Conservation (phyloP, 352 stramenopile genomes). For the Phytopythium oedochilum region DNA sequence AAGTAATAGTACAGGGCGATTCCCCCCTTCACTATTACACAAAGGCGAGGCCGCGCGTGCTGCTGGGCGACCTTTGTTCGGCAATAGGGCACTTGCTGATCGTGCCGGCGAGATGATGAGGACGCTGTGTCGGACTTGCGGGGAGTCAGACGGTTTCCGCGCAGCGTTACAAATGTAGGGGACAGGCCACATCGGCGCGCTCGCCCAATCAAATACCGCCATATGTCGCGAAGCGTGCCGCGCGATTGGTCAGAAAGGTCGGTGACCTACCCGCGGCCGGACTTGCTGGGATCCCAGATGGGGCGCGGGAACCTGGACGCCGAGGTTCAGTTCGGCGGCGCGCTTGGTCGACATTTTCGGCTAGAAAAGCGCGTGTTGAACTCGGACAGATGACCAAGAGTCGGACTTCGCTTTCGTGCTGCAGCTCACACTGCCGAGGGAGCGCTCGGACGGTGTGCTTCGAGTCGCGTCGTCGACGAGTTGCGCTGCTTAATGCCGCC, state of each 20-base stretch:
- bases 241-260: background rate
- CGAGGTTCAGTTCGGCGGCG: background rate
- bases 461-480: too few relatives aligned
- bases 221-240: background rate
- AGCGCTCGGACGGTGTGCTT: too few relatives aligned
- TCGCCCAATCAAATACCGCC: background rate
- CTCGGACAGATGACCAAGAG: too few relatives aligned
- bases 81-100: too few relatives aligned
- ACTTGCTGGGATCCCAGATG: slow-evolving; percentile 1
- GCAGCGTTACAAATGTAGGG: slow-evolving; percentile 6
- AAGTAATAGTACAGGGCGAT: too few relatives aligned
- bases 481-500: too few relatives aligned
- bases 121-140: background rate
- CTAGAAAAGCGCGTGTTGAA: too few relatives aligned
- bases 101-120: background rate
- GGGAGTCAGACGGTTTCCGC: slow-evolving; percentile 2
- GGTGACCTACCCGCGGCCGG: background rate
- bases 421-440: too few relatives aligned
- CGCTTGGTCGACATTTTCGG: too few relatives aligned
- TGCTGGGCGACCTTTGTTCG: too few relatives aligned
- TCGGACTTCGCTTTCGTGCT: too few relatives aligned
- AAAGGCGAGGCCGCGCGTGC: background rate
- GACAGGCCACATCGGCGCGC: background rate
- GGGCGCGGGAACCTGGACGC: background rate
- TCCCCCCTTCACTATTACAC: too few relatives aligned